Evolutionary conservation across 208 protist genomes (phyloP), one percentile per base, ranked within the genome.

Genomic region (Zelonia costaricensis): DNA sequence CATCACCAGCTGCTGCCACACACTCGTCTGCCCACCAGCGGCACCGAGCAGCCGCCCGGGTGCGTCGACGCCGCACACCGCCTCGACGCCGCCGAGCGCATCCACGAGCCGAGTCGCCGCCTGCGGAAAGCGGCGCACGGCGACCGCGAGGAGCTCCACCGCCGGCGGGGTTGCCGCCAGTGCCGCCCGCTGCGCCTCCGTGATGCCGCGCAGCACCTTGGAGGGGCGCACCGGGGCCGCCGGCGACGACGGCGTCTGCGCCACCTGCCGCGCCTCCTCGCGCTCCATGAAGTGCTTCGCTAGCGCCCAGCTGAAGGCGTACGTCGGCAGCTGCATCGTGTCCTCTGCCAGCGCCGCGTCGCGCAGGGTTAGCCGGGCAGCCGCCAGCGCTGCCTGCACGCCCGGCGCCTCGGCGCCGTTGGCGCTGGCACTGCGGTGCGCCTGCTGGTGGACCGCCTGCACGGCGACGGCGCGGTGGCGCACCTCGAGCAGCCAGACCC

Each of bases 401-500:
- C 56, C 39, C 40, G 22, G 23, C 44, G 42, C 23, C 16, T 46
- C 38, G 33, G 44, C 38, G 28, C 40, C 25, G 27, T 23, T 31
- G 51, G 56, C 27, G 40, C 39, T 18, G 31, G 16, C 16, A 10
- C 43, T 16, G 39, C 40, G 27, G 18, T 27, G 43, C 9, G 10
- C 9, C 52, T 27, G 20, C 52, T 15, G 30, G 52, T 16, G 13
- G 10, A 23, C 36, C 4, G 55, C 27, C 22, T 51, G 38, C 58
- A 58, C 44, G 25, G 30, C 43, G n/a, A 25, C 18, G 56, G 62
- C 38, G 35, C 45, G 42, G 40, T 69, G 63, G 27, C 55, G 43
- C 59, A 88, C 51, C 47, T 91, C 74, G n/a, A 95, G 58, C 40
- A 95, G 65, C 87, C 90, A 95, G 49, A 76, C 71, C 87, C 90